Percentiles rank a stretch among this genome's conserved stretches.
Evolutionary conservation across 768 basidiomycete genomes (phyloP).

Genomic region (Asterophora parasitica): DNA sequence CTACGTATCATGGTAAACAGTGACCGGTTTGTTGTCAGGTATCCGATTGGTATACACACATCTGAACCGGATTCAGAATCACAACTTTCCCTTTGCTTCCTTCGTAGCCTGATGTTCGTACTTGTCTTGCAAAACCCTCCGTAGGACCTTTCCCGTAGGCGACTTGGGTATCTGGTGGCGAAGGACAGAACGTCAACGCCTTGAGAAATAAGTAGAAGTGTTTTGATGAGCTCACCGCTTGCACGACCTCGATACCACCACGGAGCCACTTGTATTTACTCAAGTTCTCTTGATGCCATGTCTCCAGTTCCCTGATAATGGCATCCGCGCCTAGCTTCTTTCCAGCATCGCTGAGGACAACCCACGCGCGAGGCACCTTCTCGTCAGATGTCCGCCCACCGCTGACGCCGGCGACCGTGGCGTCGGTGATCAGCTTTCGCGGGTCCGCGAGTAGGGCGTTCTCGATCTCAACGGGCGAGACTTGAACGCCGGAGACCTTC

Average conservation of each 20-base stretch:
- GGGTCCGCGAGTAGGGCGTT: constrained; percentile 59
- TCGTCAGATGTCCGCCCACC: constrained; percentile 70
- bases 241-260: constrained; percentile 64
- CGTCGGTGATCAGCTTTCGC: constrained; percentile 56
- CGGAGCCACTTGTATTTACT: constrained; percentile 76
- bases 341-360: constrained; percentile 59
- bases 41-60: too few relatives aligned
- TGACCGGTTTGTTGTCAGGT: too few relatives aligned
- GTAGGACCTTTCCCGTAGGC: constrained; percentile 68
- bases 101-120: constrained; percentile 39
- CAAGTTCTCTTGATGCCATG: constrained; percentile 57
- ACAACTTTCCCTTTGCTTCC: constrained; percentile 29
- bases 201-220: neutral
- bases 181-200: neutral
- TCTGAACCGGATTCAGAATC: constrained; percentile 6
- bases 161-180: constrained; percentile 60
- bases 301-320: constrained; percentile 45
- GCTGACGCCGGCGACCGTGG: constrained; percentile 66
- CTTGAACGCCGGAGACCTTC: constrained; percentile 76
- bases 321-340: constrained; percentile 38
- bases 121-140: constrained; percentile 54
- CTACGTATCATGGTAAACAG: too few relatives aligned
- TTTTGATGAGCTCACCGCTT: constrained; percentile 39
- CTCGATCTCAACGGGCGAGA: constrained; percentile 79
- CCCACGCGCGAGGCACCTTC: constrained; percentile 73